phyloP scores from a whole-genome alignment of 768 basidiomycete species.

The Symmetrospora coprosmae region DNA sequence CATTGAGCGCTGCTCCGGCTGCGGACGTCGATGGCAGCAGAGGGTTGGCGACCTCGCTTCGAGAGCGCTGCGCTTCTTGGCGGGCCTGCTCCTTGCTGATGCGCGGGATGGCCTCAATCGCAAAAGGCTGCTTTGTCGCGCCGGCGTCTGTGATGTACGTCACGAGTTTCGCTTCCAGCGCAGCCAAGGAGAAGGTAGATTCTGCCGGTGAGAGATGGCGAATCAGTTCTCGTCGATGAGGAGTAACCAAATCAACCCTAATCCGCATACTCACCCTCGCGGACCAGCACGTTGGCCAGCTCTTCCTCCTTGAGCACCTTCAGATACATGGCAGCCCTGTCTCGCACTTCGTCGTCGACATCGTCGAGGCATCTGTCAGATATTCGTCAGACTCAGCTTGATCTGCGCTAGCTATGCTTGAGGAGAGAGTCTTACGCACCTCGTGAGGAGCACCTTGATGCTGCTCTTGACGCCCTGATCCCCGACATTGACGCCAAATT shows the following conservation, averaged over 20 bases:
- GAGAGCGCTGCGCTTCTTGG: conserved; percentile 70
- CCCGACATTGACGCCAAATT: conserved; percentile 80
- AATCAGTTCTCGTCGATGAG: not conserved
- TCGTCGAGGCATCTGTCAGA: conserved; percentile 77
- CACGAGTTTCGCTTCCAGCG: conserved; percentile 80
- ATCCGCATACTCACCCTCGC: conserved; percentile 57
- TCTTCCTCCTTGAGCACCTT: conserved; percentile 63
- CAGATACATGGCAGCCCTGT: conserved; percentile 89
- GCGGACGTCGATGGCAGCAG: conserved; percentile 42
- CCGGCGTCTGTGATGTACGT: conserved; percentile 74
- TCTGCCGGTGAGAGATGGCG: conserved; percentile 43
- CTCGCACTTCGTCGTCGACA: conserved; percentile 95
- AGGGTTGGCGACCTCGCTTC: not conserved
- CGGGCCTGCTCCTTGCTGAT: conserved; percentile 85
- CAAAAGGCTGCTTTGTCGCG: conserved; percentile 61
- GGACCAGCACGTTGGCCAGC: conserved; percentile 73
- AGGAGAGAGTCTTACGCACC: conserved; percentile 42
- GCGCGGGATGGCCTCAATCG: conserved; percentile 72
- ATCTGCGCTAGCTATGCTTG: not conserved
- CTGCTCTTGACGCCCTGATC: conserved; percentile 68
- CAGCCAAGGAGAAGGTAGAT: conserved; percentile 79
- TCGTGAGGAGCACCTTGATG: conserved; percentile 67
- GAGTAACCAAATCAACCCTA: not conserved
- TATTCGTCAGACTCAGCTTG: not conserved
- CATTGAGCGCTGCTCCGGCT: conserved; percentile 46